A percentile compares a stretch with the other conserved stretches of the same genome.
Evolutionary conservation across 306 rosid species (phyloP).

Genomic region (Fragaria nilgerrensis): DNA sequence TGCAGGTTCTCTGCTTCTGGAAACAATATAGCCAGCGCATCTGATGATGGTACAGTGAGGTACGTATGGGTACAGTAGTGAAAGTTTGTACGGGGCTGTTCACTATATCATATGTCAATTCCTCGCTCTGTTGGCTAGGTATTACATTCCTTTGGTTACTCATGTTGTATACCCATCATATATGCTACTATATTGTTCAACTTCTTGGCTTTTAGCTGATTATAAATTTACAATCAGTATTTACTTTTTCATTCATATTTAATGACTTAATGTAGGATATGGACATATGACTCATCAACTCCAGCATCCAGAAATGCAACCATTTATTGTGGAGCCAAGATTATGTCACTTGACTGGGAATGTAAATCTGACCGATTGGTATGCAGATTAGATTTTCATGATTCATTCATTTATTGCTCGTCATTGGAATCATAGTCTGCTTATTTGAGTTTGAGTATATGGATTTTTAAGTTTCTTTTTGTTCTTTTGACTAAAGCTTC

Average conservation of each 20-base stretch:
- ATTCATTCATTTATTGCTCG: conserved; percentile 16
- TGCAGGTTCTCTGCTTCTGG: conserved; percentile 95
- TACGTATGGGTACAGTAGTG: conserved; percentile 27
- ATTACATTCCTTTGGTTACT: conserved; percentile 10
- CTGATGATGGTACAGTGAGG: conserved; percentile 96
- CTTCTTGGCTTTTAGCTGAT: conserved; percentile 7
- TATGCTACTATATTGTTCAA: conserved; percentile 6
- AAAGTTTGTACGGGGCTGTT: not conserved
- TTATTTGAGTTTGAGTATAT: conserved; percentile 22
- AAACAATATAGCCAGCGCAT: conserved; percentile 93
- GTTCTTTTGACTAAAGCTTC: conserved; percentile 69
- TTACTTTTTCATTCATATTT: conserved; percentile 15
- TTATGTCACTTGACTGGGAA: conserved; percentile 93
- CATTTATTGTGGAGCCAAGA: conserved; percentile 90
- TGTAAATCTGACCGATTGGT: conserved; percentile 96
- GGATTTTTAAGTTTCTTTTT: conserved; percentile 30
- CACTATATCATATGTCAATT: conserved; percentile 19
- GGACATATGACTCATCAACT: conserved; percentile 91
- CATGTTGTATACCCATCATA: conserved; percentile 4
- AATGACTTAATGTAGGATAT: conserved; percentile 59
- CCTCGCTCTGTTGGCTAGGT: not conserved
- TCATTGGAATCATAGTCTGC: conserved; percentile 11
- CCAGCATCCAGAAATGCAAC: conserved; percentile 95
- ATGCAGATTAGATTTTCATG: conserved; percentile 38
- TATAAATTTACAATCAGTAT: conserved; percentile 17